These are phyloP conservation scores for Brassica balearica DNA, from an alignment of 441 rosid species.

Conservation along the genomic window DNA sequence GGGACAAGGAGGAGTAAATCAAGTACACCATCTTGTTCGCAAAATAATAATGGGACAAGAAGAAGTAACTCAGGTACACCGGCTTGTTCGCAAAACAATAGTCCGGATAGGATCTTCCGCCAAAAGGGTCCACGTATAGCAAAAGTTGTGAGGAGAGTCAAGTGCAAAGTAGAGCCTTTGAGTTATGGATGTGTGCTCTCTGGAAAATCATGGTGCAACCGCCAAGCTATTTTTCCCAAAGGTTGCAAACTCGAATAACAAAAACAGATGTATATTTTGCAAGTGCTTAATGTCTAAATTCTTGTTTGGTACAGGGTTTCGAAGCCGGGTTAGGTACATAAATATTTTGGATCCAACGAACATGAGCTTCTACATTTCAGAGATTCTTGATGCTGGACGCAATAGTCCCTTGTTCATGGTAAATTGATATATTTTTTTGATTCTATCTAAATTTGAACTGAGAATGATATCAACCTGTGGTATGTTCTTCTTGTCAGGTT, in stretches of 20 bases:
- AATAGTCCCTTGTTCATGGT: slow-evolving; percentile 91
- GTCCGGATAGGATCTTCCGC: slow-evolving; percentile 69
- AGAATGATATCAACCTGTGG: slow-evolving; percentile 10
- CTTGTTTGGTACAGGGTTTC: slow-evolving; percentile 76
- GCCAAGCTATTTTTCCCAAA: slow-evolving; percentile 92
- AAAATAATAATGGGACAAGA: slow-evolving; percentile 57
- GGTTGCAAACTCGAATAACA: slow-evolving; percentile 42
- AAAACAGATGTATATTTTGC: slow-evolving; percentile 1
- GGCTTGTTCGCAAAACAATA: slow-evolving; percentile 71
- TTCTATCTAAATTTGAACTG: neutral
- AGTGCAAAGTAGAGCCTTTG: slow-evolving; percentile 89
- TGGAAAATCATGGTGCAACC: slow-evolving; percentile 90
- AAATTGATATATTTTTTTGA: slow-evolving; percentile 33
- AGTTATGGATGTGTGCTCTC: slow-evolving; percentile 80
- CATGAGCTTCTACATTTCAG: slow-evolving; percentile 82
- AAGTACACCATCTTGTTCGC: slow-evolving; percentile 64
- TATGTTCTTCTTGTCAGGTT: slow-evolving; percentile 63
- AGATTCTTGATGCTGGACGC: slow-evolving; percentile 85
- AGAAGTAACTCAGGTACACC: slow-evolving; percentile 52
- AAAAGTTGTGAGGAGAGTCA: slow-evolving; percentile 96
- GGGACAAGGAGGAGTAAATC: slow-evolving; percentile 47
- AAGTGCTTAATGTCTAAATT: slow-evolving; percentile 19
- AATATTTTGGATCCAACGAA: slow-evolving; percentile 84
- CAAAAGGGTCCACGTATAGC: slow-evolving; percentile 99
- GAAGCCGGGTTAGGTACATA: slow-evolving; percentile 85